These are phyloP conservation scores for Neurospora hispaniola DNA, from an alignment of 495 filamentous ascomycete genomes.

Conservation along the genomic window DNA sequence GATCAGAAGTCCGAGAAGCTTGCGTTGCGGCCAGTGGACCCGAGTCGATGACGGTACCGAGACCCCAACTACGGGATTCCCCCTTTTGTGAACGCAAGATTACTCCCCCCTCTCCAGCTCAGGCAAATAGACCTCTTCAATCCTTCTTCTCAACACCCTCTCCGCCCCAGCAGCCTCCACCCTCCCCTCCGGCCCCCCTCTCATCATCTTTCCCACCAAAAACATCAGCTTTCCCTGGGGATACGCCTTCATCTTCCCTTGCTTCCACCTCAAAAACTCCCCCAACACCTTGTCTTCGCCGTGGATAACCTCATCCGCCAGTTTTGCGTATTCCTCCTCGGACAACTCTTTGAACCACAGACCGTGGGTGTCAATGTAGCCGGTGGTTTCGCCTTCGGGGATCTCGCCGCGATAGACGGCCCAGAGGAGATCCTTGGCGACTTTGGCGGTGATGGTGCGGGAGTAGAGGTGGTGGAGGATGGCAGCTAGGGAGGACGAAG, in stretches of 20 bases:
- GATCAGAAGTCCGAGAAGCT: not conserved
- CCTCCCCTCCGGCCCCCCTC: conserved; percentile 58
- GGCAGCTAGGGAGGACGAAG: conserved; percentile 49
- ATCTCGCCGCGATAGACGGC: conserved; percentile 38
- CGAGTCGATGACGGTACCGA: not conserved
- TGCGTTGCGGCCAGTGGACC: not conserved
- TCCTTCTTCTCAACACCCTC: conserved; percentile 42
- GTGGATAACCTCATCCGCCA: conserved; percentile 42
- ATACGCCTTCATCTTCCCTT: conserved; percentile 27
- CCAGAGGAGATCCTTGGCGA: conserved; percentile 65
- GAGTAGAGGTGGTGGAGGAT: conserved; percentile 54
- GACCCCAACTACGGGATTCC: not conserved
- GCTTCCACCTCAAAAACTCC: conserved; percentile 57
- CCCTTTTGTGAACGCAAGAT: not conserved
- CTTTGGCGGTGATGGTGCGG: conserved; percentile 60
- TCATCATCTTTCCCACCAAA: conserved; percentile 89
- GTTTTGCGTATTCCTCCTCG: conserved; percentile 44
- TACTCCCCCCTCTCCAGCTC: not conserved
- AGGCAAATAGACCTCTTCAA: conserved; percentile 9
- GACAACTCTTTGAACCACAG: conserved; percentile 56
- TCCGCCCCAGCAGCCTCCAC: conserved; percentile 69
- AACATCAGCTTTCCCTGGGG: conserved; percentile 67
- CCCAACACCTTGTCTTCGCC: conserved; percentile 50
- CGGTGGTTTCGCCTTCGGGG: conserved; percentile 27
- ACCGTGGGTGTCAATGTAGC: conserved; percentile 54